phyloP scores from a whole-genome alignment of 495 filamentous ascomycete species.

The Penicillium maclennaniae region DNA sequence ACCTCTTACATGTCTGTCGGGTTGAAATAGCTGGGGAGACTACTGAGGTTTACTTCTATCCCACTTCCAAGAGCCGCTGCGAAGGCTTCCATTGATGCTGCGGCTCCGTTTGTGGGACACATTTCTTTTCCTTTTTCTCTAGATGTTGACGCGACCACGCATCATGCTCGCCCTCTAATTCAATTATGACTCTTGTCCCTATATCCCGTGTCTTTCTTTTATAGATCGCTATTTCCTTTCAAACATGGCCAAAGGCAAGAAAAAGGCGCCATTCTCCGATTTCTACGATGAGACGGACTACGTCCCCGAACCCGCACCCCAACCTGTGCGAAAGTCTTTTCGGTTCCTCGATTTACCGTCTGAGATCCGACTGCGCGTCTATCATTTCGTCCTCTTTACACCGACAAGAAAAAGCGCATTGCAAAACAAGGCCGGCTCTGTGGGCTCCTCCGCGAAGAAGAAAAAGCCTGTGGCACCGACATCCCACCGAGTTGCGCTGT shows the following conservation, averaged over 20 bases:
- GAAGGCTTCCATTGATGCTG: conserved; percentile 47
- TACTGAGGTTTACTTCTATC: conserved; percentile 42
- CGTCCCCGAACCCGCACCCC: conserved; percentile 7
- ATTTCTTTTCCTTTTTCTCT: conserved; percentile 18
- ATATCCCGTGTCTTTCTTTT: conserved; percentile 15
- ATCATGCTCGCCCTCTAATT: conserved; percentile 2
- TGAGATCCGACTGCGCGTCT: conserved; percentile 72
- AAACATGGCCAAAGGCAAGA: conserved; percentile 21
- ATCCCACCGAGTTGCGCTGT: conserved; percentile 52
- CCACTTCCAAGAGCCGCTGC: conserved; percentile 62
- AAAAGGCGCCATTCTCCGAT: conserved; percentile 13
- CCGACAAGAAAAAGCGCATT: conserved; percentile 28
- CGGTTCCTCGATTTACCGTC: conserved; percentile 73
- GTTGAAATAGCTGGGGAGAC: conserved; percentile 74
- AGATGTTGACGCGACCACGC: background rate
- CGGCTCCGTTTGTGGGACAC: conserved; percentile 48
- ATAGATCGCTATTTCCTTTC: conserved; percentile 12
- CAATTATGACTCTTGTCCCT: conserved; percentile 13
- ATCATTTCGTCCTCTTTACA: conserved; percentile 57
- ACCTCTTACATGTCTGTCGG: conserved; percentile 44
- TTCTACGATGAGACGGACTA: conserved; percentile 17
- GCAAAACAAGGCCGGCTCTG: conserved; percentile 35
- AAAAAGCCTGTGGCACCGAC: conserved; percentile 49
- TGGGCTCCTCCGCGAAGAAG: conserved; percentile 77
- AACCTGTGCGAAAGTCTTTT: conserved; percentile 45